phyloP scores from a whole-genome alignment of 495 filamentous ascomycete genomes.

The Talaromyces borbonicus region DNA sequence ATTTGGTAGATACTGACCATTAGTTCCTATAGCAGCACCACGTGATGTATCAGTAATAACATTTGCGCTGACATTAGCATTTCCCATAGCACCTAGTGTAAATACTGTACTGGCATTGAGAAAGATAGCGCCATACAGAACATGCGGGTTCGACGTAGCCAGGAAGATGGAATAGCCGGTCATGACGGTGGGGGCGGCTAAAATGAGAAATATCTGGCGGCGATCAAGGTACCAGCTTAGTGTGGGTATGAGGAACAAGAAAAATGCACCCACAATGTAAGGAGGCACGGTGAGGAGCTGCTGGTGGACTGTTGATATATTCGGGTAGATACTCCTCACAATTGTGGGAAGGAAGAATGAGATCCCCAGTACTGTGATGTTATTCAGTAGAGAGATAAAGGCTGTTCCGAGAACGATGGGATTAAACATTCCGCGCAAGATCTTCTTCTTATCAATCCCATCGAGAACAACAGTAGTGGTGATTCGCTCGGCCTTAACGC shows the following conservation, averaged over 20 bases:
- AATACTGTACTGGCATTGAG: conserved; percentile 51
- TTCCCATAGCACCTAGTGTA: conserved; percentile 50
- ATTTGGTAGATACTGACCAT: too few species aligned
- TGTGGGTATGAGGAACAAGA: conserved; percentile 51
- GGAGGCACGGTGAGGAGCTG: conserved; percentile 65
- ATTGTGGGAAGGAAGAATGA: conserved; percentile 68
- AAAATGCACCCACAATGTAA: conserved; percentile 59
- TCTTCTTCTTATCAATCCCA: conserved; percentile 34
- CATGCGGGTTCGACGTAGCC: conserved; percentile 36
- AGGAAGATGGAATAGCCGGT: conserved; percentile 67
- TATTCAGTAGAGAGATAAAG: conserved; percentile 44
- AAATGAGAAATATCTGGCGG: conserved; percentile 37
- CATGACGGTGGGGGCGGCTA: conserved; percentile 46
- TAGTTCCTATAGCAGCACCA: conserved; percentile 52
- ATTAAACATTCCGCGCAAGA: conserved; percentile 37
- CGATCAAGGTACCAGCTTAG: conserved; percentile 50
- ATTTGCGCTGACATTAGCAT: conserved; percentile 58
- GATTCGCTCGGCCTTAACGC: conserved; percentile 57
- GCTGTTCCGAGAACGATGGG: conserved; percentile 37
- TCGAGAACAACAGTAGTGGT: conserved; percentile 51
- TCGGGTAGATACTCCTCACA: conserved; percentile 51
- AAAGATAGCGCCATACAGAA: conserved; percentile 65
- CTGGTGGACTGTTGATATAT: conserved; percentile 42
- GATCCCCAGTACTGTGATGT: conserved; percentile 46
- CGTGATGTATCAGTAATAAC: conserved; percentile 62